These are phyloP conservation scores for Adansonia gregorii DNA, from an alignment of 441 rosid species.

Conservation along the genomic window DNA sequence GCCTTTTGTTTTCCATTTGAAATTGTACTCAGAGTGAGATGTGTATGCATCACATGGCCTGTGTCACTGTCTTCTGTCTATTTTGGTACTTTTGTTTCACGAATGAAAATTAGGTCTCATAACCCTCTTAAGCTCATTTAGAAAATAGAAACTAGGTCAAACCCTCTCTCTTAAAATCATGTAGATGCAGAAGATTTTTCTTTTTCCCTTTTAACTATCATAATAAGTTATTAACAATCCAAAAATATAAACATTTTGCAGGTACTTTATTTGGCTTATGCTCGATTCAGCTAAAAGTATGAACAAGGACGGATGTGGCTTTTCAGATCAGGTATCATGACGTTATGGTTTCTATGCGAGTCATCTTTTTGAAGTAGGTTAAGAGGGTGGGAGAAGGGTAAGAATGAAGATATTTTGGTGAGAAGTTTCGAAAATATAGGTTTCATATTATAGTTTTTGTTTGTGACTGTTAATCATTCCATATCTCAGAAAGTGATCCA, in stretches of 20 bases:
- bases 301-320: not conserved
- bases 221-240: conserved; percentile 13
- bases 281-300: conserved; percentile 5
- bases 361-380: not conserved
- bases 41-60: not conserved
- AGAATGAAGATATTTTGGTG: not conserved
- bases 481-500: not conserved
- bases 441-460: not conserved
- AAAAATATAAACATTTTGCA: conserved; percentile 12
- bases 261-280: conserved; percentile 16
- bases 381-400: not conserved
- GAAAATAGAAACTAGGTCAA: not conserved
- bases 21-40: not conserved
- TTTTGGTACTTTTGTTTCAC: not conserved
- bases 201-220: not conserved
- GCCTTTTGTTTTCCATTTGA: not conserved
- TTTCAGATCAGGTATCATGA: conserved; percentile 11
- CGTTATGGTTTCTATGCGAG: not conserved
- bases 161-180: not conserved
- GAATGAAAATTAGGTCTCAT: not conserved
- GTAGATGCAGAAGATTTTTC: not conserved
- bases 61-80: not conserved
- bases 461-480: not conserved
- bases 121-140: not conserved
- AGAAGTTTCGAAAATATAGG: not conserved